phyloP scores from a whole-genome alignment of 2,329 filamentous ascomycete species.

The Trichoderma simmonsii region DNA sequence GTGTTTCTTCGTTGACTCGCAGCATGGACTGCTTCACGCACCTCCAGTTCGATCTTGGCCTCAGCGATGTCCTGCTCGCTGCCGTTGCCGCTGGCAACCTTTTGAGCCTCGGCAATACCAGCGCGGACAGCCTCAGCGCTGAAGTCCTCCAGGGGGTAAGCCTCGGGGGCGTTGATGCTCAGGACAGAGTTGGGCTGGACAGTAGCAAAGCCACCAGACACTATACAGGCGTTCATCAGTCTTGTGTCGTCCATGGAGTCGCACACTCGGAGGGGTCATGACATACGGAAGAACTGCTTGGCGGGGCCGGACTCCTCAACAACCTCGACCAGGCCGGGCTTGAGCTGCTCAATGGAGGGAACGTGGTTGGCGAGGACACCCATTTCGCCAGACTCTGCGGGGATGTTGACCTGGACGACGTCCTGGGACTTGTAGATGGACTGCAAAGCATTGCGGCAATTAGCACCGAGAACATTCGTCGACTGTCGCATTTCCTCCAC shows the following conservation, averaged over 20 bases:
- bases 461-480: conserved; percentile 36
- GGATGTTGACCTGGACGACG: conserved; percentile 95
- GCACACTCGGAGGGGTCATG: conserved; percentile 16
- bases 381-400: conserved; percentile 98
- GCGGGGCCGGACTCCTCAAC: conserved; percentile 82
- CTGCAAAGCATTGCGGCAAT: conserved; percentile 54
- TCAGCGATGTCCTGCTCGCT: conserved; percentile 98
- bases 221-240: conserved; percentile 42
- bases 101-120: conserved; percentile 93
- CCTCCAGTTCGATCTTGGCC: conserved; percentile 99
- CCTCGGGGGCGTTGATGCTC: conserved; percentile 98
- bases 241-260: neutral
- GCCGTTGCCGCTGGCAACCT: conserved; percentile 84
- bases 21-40: conserved; percentile 37
- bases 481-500: conserved; percentile 27
- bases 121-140: conserved; percentile 83
- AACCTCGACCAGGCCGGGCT: conserved; percentile 92
- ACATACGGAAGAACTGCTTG: conserved; percentile 99
- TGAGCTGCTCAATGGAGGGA: conserved; percentile 97
- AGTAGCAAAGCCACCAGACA: conserved; percentile 94
- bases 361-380: conserved; percentile 99
- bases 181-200: conserved; percentile 92
- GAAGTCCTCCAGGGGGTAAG: conserved; percentile 92
- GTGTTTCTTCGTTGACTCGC: neutral
- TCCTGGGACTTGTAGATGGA: conserved; percentile 66